Conservation (phyloP, 768 basidiomycete species). For the Lepiota venenata region DNA sequence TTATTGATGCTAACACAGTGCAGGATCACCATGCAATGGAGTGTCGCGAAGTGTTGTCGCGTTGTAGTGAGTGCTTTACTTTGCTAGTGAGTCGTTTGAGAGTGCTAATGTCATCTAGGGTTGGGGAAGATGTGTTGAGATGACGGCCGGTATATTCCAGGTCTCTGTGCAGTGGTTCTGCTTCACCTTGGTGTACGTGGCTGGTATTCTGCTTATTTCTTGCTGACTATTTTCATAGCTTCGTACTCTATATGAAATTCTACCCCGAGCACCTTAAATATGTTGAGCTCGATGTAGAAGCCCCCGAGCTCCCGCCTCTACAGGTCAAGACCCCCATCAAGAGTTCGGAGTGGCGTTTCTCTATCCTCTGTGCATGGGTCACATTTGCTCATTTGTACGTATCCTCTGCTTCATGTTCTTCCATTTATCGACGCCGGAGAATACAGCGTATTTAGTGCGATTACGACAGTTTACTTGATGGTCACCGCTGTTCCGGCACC, state of each 20-base stretch:
- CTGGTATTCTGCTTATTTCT: neutral
- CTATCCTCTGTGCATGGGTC: slow-evolving; percentile 70
- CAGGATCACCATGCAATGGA: slow-evolving; percentile 84
- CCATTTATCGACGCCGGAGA: neutral
- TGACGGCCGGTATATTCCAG: slow-evolving; percentile 80
- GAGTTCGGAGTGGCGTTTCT: slow-evolving; percentile 75
- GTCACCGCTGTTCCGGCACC: slow-evolving; percentile 32
- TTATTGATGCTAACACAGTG: slow-evolving; percentile 14
- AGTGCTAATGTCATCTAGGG: slow-evolving; percentile 37
- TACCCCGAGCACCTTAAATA: slow-evolving; percentile 87
- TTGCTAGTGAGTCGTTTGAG: neutral
- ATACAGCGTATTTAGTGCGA: slow-evolving; percentile 47
- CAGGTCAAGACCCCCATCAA: slow-evolving; percentile 45
- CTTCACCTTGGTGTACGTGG: slow-evolving; percentile 77
- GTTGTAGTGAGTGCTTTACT: slow-evolving; percentile 53
- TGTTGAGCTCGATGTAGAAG: slow-evolving; percentile 17
- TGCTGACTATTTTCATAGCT: slow-evolving; percentile 39
- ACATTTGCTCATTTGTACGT: slow-evolving; percentile 73
- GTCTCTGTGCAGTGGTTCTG: slow-evolving; percentile 80
- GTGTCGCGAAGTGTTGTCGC: slow-evolving; percentile 76
- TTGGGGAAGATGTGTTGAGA: slow-evolving; percentile 69
- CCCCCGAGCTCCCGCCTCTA: slow-evolving; percentile 29
- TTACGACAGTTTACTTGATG: slow-evolving; percentile 64
- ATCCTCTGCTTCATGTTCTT: neutral
- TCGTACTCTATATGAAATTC: slow-evolving; percentile 89